phyloP scores from a whole-genome alignment of 257 asterid species.

The Mitragyna speciosa region DNA sequence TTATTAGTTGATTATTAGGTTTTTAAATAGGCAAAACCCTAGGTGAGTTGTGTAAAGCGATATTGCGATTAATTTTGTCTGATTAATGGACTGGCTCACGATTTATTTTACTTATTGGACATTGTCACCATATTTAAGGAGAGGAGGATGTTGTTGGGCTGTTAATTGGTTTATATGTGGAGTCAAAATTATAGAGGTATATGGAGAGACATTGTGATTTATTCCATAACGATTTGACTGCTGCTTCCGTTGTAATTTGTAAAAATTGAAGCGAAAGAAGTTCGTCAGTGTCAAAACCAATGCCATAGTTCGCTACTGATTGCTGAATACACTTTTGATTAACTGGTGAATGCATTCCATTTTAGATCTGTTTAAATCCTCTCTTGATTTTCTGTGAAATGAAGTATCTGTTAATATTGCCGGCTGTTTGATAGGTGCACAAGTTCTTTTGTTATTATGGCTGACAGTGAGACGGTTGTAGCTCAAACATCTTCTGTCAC shows the following conservation, averaged over 20 bases:
- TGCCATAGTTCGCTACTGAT: too few species aligned
- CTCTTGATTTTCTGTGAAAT: background rate
- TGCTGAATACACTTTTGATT: too few species aligned
- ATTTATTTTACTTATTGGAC: background rate
- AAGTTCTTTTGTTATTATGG: conserved; percentile 18
- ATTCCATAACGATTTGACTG: background rate
- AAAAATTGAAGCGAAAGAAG: background rate
- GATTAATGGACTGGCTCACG: background rate
- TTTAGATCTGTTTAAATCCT: background rate
- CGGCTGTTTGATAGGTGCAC: background rate
- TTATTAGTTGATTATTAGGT: conserved; percentile 1
- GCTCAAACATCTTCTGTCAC: conserved; percentile 20
- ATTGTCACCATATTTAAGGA: background rate
- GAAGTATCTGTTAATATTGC: background rate
- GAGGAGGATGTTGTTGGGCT: background rate
- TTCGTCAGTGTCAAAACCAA: background rate
- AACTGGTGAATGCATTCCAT: background rate
- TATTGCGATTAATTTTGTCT: background rate
- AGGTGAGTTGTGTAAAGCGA: background rate
- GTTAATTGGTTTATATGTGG: background rate
- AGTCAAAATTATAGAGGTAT: background rate
- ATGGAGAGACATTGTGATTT: background rate
- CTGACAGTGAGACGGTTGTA: conserved; percentile 33
- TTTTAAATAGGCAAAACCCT: conserved; percentile 4
- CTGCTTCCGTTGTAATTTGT: background rate